These are phyloP conservation scores for Sporothrix phasma DNA, from an alignment of 2,329 filamentous ascomycete genomes.

Conservation along the genomic window DNA sequence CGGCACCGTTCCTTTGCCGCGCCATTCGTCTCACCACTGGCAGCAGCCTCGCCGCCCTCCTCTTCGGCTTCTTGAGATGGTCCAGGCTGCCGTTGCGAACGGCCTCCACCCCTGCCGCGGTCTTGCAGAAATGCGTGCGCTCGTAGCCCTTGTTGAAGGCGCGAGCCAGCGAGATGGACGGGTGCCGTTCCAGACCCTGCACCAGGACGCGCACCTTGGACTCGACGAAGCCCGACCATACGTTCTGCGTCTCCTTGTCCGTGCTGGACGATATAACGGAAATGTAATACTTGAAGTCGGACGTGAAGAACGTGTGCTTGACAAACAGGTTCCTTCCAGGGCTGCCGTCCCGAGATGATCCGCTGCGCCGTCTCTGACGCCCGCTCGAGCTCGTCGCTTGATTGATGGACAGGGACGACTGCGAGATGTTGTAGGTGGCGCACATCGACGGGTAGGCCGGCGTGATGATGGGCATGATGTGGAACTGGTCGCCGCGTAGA, in stretches of 20 bases:
- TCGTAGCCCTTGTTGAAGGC: constrained; percentile 92
- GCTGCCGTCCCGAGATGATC: constrained; percentile 65
- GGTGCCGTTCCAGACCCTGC: constrained; percentile 68
- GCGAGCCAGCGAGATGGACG: constrained; percentile 71
- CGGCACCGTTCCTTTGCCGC: background rate
- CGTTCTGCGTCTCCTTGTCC: constrained; percentile 72
- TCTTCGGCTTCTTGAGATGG: constrained; percentile 39
- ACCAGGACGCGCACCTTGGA: constrained; percentile 86
- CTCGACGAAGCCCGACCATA: constrained; percentile 87
- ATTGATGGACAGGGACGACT: constrained; percentile 80
- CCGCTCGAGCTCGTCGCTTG: constrained; percentile 67
- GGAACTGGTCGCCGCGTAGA: constrained; percentile 71
- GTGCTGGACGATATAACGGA: constrained; percentile 75
- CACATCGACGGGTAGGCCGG: constrained; percentile 98
- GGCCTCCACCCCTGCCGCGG: constrained; percentile 38
- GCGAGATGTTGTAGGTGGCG: constrained; percentile 85
- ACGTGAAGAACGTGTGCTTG: constrained; percentile 87
- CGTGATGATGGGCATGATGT: constrained; percentile 97
- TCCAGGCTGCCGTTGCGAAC: constrained; percentile 45
- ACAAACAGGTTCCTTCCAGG: constrained; percentile 83
- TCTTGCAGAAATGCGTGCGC: constrained; percentile 61
- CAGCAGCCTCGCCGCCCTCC: constrained; percentile 24
- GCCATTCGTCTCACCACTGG: constrained; percentile 17
- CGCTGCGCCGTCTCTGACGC: constrained; percentile 67
- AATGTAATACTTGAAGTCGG: constrained; percentile 91